These are phyloP conservation scores for Brassica juncea DNA, from an alignment of 345 rosid species.

Conservation along the genomic window DNA sequence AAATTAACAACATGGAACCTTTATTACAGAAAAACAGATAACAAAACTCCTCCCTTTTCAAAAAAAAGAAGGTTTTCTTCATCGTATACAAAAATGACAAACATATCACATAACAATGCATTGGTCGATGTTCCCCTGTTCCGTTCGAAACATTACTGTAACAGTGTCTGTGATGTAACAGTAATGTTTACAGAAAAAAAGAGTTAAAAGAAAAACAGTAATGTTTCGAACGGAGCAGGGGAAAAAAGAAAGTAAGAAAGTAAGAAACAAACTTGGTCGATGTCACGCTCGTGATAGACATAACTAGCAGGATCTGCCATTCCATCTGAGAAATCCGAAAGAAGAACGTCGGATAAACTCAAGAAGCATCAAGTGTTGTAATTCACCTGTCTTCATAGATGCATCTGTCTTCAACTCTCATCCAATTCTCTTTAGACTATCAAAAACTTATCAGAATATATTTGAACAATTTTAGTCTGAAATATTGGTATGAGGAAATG, in stretches of 20 bases:
- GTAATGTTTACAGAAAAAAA: background rate
- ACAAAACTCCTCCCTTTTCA: background rate
- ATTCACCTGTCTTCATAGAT: constrained; percentile 87
- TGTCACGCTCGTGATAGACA: constrained; percentile 81
- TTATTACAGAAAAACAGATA: background rate
- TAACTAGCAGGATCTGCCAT: constrained; percentile 94
- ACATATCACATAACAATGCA: background rate
- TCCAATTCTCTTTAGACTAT: constrained; percentile 31
- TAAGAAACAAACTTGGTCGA: constrained; percentile 62
- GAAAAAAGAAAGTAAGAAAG: background rate
- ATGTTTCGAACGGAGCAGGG: background rate
- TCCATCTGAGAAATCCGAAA: constrained; percentile 82
- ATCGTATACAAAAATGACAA: background rate
- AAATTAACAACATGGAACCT: background rate
- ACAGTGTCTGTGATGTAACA: background rate
- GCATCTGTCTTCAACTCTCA: constrained; percentile 64
- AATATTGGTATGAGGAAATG: constrained; percentile 25
- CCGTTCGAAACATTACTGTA: too few relatives aligned
- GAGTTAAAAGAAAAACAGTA: background rate
- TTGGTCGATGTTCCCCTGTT: too few relatives aligned
- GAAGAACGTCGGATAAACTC: constrained; percentile 53
- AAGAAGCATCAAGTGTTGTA: constrained; percentile 57
- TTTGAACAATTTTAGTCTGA: background rate
- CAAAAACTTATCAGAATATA: constrained; percentile 8
- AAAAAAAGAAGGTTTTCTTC: background rate